Conservation (phyloP, 441 rosid genomes). For the Bruguiera hainesii region DNA sequence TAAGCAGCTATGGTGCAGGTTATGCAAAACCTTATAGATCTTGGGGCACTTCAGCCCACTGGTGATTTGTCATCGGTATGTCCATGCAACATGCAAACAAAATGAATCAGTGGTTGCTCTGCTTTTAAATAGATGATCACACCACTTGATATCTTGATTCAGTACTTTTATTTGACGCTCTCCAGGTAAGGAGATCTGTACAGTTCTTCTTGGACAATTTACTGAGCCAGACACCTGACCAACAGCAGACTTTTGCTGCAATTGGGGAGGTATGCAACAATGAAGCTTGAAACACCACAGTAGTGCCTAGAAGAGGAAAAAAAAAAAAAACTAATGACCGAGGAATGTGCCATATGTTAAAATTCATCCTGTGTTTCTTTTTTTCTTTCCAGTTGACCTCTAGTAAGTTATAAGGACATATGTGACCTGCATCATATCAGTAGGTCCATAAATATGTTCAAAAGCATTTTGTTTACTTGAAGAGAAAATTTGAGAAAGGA, state of each 20-base stretch:
- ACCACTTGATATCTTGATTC: not conserved
- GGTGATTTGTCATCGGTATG: conserved; percentile 91
- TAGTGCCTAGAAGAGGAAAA: not conserved
- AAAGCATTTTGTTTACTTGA: not conserved
- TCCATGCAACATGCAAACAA: not conserved
- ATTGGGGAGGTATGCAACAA: conserved; percentile 75
- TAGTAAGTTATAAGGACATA: too few species aligned
- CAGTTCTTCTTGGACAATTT: conserved; percentile 84
- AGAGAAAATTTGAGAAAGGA: not conserved
- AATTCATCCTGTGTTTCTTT: not conserved
- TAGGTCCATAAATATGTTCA: too few species aligned
- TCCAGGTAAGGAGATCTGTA: conserved; percentile 92
- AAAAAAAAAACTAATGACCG: not conserved
- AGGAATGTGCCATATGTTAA: not conserved
- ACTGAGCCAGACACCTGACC: conserved; percentile 76
- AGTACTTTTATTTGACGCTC: conserved; percentile 14
- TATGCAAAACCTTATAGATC: conserved; percentile 72
- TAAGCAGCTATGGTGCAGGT: conserved; percentile 51
- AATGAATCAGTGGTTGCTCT: not conserved
- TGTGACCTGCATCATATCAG: too few species aligned
- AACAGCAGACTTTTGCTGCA: conserved; percentile 76
- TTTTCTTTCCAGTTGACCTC: too few species aligned
- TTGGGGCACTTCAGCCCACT: conserved; percentile 89
- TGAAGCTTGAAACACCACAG: not conserved
- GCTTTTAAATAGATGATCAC: not conserved